phyloP scores from a whole-genome alignment of 2,329 filamentous ascomycete genomes.

The Plectosphaerella plurivora region DNA sequence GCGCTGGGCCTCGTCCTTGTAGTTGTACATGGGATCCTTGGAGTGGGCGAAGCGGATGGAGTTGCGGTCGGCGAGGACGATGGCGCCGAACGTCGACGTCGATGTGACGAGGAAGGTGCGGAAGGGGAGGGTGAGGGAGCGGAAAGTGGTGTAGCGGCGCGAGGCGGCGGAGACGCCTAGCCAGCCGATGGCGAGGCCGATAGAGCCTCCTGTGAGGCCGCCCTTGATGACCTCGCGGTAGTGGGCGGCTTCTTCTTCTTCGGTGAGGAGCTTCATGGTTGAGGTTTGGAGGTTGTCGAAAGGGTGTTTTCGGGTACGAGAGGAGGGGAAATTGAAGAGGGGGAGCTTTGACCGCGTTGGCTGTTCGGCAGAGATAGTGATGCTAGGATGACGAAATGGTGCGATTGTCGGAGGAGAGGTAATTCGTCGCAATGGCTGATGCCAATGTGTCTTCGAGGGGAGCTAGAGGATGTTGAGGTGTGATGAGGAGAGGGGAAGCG shows the following conservation, averaged over 20 bases:
- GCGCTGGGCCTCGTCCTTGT: slow-evolving; percentile 60
- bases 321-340: not conserved
- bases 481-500: not conserved
- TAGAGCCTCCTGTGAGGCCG: slow-evolving; percentile 66
- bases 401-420: not conserved
- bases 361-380: not conserved
- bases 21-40: slow-evolving; percentile 63
- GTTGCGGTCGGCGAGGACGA: slow-evolving; percentile 78
- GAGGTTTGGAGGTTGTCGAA: not conserved
- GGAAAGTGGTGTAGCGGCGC: slow-evolving; percentile 71
- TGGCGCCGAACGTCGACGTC: slow-evolving; percentile 76
- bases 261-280: slow-evolving; percentile 90
- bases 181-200: slow-evolving; percentile 64
- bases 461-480: not conserved
- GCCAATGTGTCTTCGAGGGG: too few species aligned
- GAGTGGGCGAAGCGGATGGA: slow-evolving; percentile 61
- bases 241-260: slow-evolving; percentile 86
- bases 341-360: not conserved
- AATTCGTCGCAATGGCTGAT: not conserved
- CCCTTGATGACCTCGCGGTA: slow-evolving; percentile 78
- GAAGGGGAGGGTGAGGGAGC: slow-evolving; percentile 80
- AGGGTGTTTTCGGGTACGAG: not conserved
- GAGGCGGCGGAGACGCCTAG: slow-evolving; percentile 65
- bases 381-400: not conserved
- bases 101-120: slow-evolving; percentile 86